Evolutionary conservation across 345 rosid genomes (phyloP), one percentile per base, ranked within the genome.

Genomic region (Aquilaria yunnanensis): DNA sequence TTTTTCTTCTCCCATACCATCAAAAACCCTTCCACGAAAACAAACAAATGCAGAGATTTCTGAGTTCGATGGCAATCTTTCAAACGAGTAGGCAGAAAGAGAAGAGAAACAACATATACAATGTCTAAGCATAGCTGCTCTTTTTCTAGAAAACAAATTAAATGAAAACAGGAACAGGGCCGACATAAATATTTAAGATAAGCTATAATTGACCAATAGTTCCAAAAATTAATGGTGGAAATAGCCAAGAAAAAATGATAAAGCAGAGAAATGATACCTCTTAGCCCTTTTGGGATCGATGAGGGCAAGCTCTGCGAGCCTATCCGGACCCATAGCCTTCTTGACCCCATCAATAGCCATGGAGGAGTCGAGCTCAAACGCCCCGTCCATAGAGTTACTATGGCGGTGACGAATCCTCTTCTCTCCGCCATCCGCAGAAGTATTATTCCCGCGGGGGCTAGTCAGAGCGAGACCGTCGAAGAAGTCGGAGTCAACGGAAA

Each of bases 221-320:
- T 37, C 8, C 8, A 23, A 23, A 23, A 23, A 23, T 23, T 23
- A 23, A 23, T 23, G 23, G 23, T 23, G 23, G 23, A 23, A 23
- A 23, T 23, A 23, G 1, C 23, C 23, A 23, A 23, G 23, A 23
- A 23, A 23, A 12, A 48, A 3, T 32, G 14, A 30, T 9, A 9
- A 37, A 9, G 16, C 46, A 31, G 23, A n/a, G 32, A 32, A 49
- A n/a, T 10, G 2, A 4, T 14, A 93, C 98, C 98, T 79, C 80
- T 90, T 93, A 68, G 98, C 98, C 77, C 98, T 78, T 72, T 84
- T 90, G 64, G 98, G 98, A 81, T 93, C 98, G 57, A 93, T 83
- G 69, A 87, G 80, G 56, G 97, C 82, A 34, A 93, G 90, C 70
- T 93, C 98, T 31, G 97, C 94, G 31, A 93, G 80, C 66, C 77